A percentile compares a stretch with the other conserved stretches of the same genome.
phyloP scores from a whole-genome alignment of 1,284 basidiomycete genomes.

The Trametes hirsuta region DNA sequence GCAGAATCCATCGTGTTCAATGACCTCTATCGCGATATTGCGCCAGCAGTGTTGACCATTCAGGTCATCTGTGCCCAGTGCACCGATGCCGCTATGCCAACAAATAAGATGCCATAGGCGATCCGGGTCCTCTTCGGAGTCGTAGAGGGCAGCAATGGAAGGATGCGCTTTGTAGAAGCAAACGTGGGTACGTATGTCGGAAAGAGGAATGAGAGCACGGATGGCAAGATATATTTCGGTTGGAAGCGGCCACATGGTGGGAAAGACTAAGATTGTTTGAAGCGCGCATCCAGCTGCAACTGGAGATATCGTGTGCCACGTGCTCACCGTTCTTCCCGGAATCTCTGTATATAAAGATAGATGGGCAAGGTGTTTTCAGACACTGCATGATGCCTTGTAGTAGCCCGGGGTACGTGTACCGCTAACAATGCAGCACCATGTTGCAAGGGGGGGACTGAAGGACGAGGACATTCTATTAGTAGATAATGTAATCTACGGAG shows the following conservation, averaged over 20 bases:
- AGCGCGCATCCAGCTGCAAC: too few species aligned
- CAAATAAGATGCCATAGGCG: slow-evolving; percentile 10
- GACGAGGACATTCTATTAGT: too few species aligned
- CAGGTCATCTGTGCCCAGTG: neutral
- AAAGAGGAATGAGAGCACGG: slow-evolving; percentile 1
- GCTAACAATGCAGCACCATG: too few species aligned
- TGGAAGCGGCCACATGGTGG: neutral
- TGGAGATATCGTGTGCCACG: too few species aligned
- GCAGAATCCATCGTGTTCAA: slow-evolving; percentile 12
- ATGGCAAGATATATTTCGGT: slow-evolving; percentile 11
- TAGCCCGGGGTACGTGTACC: too few species aligned
- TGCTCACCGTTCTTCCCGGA: too few species aligned
- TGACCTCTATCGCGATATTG: slow-evolving; percentile 12
- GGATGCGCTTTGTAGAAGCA: slow-evolving; percentile 9
- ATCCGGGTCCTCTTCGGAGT: neutral
- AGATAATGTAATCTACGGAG: too few species aligned
- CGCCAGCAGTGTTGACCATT: slow-evolving; percentile 4
- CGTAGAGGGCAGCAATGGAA: slow-evolving; percentile 8
- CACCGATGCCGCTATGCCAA: slow-evolving; percentile 5
- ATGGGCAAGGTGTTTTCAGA: too few species aligned
- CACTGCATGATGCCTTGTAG: too few species aligned
- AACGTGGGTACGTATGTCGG: slow-evolving; percentile 19
- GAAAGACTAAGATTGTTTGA: too few species aligned
- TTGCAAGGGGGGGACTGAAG: too few species aligned
- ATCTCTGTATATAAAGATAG: too few species aligned